A percentile compares a stretch with the other conserved stretches of the same genome.
Conservation (phyloP, 805 yeast genomes). For the Kuraishia borneana region DNA sequence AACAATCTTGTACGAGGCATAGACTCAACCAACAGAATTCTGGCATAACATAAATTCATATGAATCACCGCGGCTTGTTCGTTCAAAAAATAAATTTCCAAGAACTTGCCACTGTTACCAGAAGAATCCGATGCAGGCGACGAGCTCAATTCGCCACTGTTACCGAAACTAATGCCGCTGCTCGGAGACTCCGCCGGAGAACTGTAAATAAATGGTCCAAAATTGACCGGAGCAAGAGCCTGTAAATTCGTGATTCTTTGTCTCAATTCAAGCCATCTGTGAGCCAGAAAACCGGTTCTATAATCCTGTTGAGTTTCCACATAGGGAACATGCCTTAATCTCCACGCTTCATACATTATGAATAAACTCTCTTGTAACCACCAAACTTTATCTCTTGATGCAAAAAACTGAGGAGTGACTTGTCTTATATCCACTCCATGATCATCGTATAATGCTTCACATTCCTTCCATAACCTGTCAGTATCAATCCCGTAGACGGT, state of each 20-base stretch:
- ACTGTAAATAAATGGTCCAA: background rate
- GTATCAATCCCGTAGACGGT: slow-evolving; percentile 1
- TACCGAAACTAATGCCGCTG: background rate
- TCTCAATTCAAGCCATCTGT: slow-evolving; percentile 7
- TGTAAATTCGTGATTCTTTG: slow-evolving; percentile 4
- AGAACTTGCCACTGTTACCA: background rate
- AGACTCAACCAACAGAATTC: background rate
- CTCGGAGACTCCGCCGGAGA: background rate
- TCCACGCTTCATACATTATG: slow-evolving; percentile 3
- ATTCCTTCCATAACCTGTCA: slow-evolving; percentile 2
- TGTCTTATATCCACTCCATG: slow-evolving; percentile 5
- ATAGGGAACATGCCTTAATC: slow-evolving; percentile 4
- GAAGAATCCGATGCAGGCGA: background rate
- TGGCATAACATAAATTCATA: background rate
- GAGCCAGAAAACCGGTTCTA: slow-evolving; percentile 1
- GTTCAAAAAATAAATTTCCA: background rate
- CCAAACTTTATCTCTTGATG: slow-evolving; percentile 5
- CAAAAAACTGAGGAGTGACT: slow-evolving; percentile 2
- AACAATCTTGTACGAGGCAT: background rate
- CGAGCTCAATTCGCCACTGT: background rate
- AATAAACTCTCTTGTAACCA: slow-evolving; percentile 6
- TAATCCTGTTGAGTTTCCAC: slow-evolving; percentile 4
- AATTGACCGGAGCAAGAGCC: background rate
- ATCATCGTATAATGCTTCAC: slow-evolving; percentile 2
- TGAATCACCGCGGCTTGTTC: slow-evolving; percentile 1